A percentile compares a stretch with the other conserved stretches of the same genome.
Conservation (phyloP, 2,329 filamentous ascomycete species). For the Xylariaceae sp. region DNA sequence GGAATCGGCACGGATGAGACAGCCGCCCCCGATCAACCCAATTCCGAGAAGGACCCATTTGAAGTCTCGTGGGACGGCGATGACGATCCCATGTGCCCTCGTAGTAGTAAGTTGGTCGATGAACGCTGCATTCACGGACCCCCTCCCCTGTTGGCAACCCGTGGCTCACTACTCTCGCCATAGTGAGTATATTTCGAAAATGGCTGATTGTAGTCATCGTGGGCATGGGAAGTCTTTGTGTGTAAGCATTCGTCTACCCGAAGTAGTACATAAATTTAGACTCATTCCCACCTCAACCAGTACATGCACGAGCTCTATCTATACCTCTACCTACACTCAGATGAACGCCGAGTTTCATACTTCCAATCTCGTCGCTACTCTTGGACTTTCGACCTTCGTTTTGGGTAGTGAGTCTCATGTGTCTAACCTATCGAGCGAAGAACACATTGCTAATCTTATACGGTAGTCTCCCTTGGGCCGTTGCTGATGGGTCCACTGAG, state of each 20-base stretch:
- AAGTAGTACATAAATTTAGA: background rate
- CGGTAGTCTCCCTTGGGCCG: constrained; percentile 50
- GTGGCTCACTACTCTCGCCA: constrained; percentile 2
- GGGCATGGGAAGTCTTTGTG: constrained; percentile 71
- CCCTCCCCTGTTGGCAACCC: background rate
- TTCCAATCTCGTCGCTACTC: constrained; percentile 67
- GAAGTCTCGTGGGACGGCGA: constrained; percentile 75
- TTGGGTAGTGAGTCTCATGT: constrained; percentile 59
- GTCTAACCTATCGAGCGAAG: constrained; percentile 32
- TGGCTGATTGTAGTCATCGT: constrained; percentile 77
- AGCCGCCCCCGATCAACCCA: background rate
- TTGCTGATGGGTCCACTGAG: constrained; percentile 61
- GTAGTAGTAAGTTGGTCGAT: constrained; percentile 41
- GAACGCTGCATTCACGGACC: too few relatives aligned
- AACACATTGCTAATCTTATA: background rate
- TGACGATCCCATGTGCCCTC: constrained; percentile 68
- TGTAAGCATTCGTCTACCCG: constrained; percentile 55
- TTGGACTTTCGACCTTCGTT: constrained; percentile 81
- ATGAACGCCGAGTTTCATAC: constrained; percentile 70
- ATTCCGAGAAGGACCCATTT: constrained; percentile 43
- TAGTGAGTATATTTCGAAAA: constrained; percentile 55
- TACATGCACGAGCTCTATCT: constrained; percentile 83
- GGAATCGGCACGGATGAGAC: constrained; percentile 8
- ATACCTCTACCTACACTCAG: constrained; percentile 77
- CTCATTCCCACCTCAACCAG: constrained; percentile 35